Percentiles rank a stretch among this genome's conserved stretches.
These are phyloP conservation scores for Aspergillus tubingensis DNA, from an alignment of 2,329 filamentous ascomycete genomes.

Conservation along the genomic window DNA sequence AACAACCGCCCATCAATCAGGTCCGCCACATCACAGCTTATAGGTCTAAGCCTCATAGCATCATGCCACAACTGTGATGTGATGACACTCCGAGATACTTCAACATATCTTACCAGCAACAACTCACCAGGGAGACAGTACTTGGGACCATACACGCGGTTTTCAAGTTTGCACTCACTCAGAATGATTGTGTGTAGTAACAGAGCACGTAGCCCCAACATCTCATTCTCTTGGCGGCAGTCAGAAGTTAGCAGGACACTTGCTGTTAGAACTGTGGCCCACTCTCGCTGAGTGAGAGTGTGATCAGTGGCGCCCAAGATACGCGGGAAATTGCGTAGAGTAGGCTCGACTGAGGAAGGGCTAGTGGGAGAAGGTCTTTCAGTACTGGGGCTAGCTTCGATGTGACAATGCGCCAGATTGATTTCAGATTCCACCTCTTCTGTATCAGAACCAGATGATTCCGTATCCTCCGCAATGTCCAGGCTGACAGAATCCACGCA, in stretches of 20 bases:
- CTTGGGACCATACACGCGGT: conserved; percentile 15
- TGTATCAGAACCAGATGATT: not conserved
- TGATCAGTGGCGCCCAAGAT: not conserved
- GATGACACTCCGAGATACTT: conserved; percentile 40
- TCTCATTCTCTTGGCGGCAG: not conserved
- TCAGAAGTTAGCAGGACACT: conserved; percentile 16
- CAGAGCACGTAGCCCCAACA: conserved; percentile 14
- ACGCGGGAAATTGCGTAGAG: not conserved
- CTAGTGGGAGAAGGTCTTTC: too few relatives aligned
- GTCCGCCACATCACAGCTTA: conserved; percentile 54
- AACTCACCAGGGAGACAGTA: not conserved
- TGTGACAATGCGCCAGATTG: not conserved
- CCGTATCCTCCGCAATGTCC: not conserved
- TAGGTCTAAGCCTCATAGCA: conserved; percentile 23
- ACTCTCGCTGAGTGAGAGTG: conserved; percentile 25
- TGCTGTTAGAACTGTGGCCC: conserved; percentile 20
- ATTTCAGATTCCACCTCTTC: not conserved
- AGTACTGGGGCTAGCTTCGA: not conserved
- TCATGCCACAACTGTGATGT: conserved; percentile 39
- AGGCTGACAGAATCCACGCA: too few relatives aligned
- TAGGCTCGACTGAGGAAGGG: not conserved
- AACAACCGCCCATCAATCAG: conserved; percentile 58
- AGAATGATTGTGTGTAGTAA: conserved; percentile 26
- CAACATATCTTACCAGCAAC: conserved; percentile 41
- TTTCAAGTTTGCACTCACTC: conserved; percentile 21